These are phyloP conservation scores for Tirmania nivea DNA, from an alignment of 495 filamentous ascomycete genomes.

Conservation along the genomic window DNA sequence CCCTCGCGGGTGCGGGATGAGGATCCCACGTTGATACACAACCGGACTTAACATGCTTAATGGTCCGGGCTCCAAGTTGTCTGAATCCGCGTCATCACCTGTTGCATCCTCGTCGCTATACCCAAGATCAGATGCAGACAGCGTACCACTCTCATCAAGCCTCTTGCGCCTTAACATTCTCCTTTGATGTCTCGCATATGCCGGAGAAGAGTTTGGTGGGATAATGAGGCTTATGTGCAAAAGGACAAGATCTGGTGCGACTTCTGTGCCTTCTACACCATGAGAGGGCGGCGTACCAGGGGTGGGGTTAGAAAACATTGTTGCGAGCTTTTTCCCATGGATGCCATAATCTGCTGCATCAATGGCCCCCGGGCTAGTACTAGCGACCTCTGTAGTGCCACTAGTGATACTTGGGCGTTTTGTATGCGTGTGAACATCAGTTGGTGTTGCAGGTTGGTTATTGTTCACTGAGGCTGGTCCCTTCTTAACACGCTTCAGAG, in stretches of 20 bases:
- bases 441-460: background rate
- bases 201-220: background rate
- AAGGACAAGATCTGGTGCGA: background rate
- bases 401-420: background rate
- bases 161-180: background rate
- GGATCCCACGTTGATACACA: constrained; percentile 59
- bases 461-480: background rate
- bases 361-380: background rate
- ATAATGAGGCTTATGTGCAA: background rate
- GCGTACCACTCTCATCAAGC: background rate
- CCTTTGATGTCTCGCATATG: background rate
- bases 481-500: background rate
- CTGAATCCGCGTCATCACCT: background rate
- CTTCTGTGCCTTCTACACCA: background rate
- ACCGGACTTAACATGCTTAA: constrained; percentile 35
- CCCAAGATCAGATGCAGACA: background rate
- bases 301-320: background rate
- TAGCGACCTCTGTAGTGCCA: background rate
- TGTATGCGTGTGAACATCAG: background rate
- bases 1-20: constrained; percentile 73
- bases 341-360: background rate
- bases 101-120: background rate
- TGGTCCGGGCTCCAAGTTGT: background rate
- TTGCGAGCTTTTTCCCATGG: background rate
- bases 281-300: background rate